These are phyloP conservation scores for Aspergillus saccharolyticus DNA, from an alignment of 495 filamentous ascomycete genomes.

Conservation along the genomic window DNA sequence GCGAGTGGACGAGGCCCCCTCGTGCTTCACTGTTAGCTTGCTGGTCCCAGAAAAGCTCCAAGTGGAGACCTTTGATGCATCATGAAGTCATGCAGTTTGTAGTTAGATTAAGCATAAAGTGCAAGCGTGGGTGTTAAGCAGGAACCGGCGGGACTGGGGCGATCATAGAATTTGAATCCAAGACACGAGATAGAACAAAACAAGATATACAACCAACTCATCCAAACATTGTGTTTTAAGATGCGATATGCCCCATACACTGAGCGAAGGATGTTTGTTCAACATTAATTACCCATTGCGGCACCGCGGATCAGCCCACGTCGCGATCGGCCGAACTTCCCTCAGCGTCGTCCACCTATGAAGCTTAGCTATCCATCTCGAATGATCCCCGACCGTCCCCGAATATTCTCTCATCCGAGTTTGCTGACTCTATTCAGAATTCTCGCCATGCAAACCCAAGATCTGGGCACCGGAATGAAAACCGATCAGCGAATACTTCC, in stretches of 20 bases:
- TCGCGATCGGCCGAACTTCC: neutral
- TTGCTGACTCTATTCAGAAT: neutral
- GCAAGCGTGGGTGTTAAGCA: neutral
- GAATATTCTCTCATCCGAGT: neutral
- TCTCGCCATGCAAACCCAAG: neutral
- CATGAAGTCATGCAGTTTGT: constrained; percentile 10
- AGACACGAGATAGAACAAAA: neutral
- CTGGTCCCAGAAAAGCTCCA: neutral
- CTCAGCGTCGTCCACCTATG: neutral
- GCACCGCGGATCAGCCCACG: neutral
- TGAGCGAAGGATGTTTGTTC: no score
- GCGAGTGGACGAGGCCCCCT: neutral
- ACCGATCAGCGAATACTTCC: neutral
- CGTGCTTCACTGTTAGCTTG: neutral
- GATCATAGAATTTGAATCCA: neutral
- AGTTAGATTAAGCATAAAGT: neutral
- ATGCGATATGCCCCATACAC: no score
- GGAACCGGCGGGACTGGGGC: neutral
- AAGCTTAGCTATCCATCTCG: neutral
- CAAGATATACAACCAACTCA: no score
- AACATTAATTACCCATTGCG: neutral
- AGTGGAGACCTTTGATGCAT: constrained; percentile 1
- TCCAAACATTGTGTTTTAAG: no score
- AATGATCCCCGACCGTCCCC: no score
- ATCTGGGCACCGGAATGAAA: neutral